Conservation (phyloP, 2,329 filamentous ascomycete species). For the Cercospora zeae-maydis region DNA sequence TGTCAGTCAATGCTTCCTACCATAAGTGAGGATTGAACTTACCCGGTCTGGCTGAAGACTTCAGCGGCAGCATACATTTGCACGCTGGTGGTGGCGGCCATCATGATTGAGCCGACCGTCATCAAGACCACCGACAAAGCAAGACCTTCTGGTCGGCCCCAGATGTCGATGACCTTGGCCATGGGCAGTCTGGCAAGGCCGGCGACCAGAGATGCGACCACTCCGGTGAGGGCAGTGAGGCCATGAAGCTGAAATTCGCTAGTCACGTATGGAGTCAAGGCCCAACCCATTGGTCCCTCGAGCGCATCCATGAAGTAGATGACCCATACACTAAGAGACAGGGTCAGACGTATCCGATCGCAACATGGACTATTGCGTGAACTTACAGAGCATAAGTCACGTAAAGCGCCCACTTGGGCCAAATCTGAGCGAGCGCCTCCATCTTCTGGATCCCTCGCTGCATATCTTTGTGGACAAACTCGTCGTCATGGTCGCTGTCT, state of each 20-base stretch:
- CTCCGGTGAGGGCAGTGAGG: slow-evolving; percentile 36
- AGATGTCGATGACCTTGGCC: slow-evolving; percentile 43
- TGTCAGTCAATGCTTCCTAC: background rate
- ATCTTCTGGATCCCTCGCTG: slow-evolving; percentile 22
- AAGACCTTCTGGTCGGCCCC: slow-evolving; percentile 42
- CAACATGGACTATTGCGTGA: too few species aligned
- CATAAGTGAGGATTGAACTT: background rate
- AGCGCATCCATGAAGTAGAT: slow-evolving; percentile 51
- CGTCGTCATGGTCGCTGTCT: slow-evolving; percentile 22
- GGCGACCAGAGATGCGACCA: slow-evolving; percentile 38
- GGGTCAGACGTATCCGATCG: background rate
- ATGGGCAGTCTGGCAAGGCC: slow-evolving; percentile 39
- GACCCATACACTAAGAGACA: slow-evolving; percentile 42
- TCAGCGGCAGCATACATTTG: slow-evolving; percentile 31
- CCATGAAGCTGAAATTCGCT: slow-evolving; percentile 37
- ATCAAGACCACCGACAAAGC: slow-evolving; percentile 34
- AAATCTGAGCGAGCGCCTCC: slow-evolving; percentile 22
- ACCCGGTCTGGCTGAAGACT: slow-evolving; percentile 31
- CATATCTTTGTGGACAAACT: slow-evolving; percentile 19
- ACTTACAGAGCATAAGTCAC: slow-evolving; percentile 17
- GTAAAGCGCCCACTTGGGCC: slow-evolving; percentile 18
- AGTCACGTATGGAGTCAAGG: slow-evolving; percentile 41
- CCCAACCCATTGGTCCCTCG: slow-evolving; percentile 28
- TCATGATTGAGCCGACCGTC: slow-evolving; percentile 29
- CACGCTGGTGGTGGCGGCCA: slow-evolving; percentile 29